A percentile compares a stretch with the other conserved stretches of the same genome.
phyloP scores from a whole-genome alignment of 371 early-diverging fungal genomes.

The Saksenaea oblongispora region DNA sequence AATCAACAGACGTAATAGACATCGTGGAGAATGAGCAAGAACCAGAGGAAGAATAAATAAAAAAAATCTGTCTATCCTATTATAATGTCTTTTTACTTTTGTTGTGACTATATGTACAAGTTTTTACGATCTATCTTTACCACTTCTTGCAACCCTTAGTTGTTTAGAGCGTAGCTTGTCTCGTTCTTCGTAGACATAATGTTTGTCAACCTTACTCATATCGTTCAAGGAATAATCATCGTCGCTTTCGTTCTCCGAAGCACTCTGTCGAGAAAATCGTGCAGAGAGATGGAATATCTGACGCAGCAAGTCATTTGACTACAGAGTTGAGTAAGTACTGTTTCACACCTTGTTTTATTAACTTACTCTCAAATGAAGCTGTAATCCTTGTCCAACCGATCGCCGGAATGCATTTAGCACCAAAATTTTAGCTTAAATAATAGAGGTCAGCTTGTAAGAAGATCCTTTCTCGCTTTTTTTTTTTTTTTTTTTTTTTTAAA shows the following conservation, averaged over 20 bases:
- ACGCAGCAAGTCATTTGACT: constrained; percentile 30
- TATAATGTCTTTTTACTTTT: neutral
- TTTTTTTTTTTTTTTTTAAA: no score
- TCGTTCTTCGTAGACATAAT: constrained; percentile 33
- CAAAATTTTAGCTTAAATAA: constrained; percentile 30
- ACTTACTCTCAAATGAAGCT: constrained; percentile 31
- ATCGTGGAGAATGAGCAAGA: neutral
- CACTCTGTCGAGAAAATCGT: constrained; percentile 8
- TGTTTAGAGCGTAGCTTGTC: constrained; percentile 38
- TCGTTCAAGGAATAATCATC: constrained; percentile 15
- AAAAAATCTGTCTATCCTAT: neutral
- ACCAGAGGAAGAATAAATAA: neutral
- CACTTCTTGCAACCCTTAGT: constrained; percentile 28
- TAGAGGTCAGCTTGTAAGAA: neutral
- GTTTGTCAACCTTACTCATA: constrained; percentile 35
- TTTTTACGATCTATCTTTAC: constrained; percentile 21
- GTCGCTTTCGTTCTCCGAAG: constrained; percentile 25
- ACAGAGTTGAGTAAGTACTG: neutral
- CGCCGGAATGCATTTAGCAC: constrained; percentile 32
- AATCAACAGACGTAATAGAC: neutral
- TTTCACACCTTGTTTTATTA: no score
- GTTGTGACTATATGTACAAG: neutral
- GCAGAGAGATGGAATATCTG: constrained; percentile 32
- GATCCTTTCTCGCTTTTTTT: neutral
- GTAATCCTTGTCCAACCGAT: constrained; percentile 37